Evolutionary conservation across 1,284 basidiomycete genomes (phyloP).

Genomic region (Ustilago loliicola): DNA sequence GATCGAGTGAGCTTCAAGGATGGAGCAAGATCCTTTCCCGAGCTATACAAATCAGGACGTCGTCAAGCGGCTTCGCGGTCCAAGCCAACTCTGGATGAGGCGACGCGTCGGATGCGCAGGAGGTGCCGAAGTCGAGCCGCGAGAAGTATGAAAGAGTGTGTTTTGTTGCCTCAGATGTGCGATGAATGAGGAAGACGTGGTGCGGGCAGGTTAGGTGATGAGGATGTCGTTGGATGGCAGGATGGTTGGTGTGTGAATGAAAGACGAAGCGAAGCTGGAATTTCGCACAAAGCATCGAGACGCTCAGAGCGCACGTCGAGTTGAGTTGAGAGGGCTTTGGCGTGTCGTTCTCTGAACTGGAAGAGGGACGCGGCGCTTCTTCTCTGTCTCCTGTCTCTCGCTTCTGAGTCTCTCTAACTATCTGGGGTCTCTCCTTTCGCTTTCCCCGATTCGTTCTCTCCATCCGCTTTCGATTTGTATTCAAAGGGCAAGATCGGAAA

Average conservation of each 20-base stretch:
- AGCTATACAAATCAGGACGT: conserved; percentile 1
- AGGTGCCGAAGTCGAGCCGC: background rate
- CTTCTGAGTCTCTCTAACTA: background rate
- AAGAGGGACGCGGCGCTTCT: conserved; percentile 1
- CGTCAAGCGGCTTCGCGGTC: conserved; percentile 4
- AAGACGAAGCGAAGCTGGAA: conserved; percentile 6
- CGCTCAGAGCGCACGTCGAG: conserved; percentile 10
- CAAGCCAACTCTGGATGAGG: background rate
- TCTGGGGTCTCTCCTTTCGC: background rate
- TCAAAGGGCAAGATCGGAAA: background rate
- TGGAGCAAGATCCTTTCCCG: background rate
- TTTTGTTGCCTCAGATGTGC: background rate
- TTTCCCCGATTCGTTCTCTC: conserved; percentile 8
- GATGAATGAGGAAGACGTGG: background rate
- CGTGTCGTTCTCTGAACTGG: background rate
- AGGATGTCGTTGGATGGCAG: conserved; percentile 3
- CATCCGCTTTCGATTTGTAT: background rate
- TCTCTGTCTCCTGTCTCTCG: background rate
- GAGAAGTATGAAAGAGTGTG: background rate
- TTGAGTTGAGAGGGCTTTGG: conserved; percentile 5
- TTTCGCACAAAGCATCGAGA: conserved; percentile 3
- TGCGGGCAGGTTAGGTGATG: background rate
- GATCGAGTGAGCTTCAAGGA: background rate
- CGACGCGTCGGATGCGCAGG: conserved; percentile 7
- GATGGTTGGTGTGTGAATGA: background rate